Evolutionary conservation across 805 yeast species (phyloP), one percentile per base, ranked within the genome.

Genomic region (Monosporozyma solicola): DNA sequence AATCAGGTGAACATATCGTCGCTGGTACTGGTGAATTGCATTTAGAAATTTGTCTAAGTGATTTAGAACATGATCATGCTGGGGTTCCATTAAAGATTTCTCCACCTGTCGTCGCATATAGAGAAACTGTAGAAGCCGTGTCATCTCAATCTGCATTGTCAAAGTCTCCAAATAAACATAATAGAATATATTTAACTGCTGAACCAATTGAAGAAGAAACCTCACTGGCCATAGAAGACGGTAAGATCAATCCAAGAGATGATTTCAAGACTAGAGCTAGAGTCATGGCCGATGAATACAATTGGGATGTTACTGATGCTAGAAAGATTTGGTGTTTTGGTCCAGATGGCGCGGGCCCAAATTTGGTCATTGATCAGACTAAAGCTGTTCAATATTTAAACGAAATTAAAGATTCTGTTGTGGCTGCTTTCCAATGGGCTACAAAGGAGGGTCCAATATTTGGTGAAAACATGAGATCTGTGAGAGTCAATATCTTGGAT

Each of bases 321-420:
- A 90, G 99, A 87, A 92, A 92, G 94, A 94, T 92, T 74, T 92
- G 99, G 99, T 89, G 97, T 87, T 92, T 92, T 89, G 99, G 99
- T 81, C 98, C 99, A 74, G 99, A 92, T 74, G 97, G 97, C 79
- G 84, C 81, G 76, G 99, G 99, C 79, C 91, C 99, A 72, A 92
- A 92, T 83, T 78, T 94, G 73, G 97, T 92, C 73, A 95, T 92
- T 77, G 99, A 92, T 82, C 97, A 91, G 80, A 92, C 98, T 72
- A 92, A 92, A 91, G 99, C 99, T 72, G 98, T 92, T 61, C 98
- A 92, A 82, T 92, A 91, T 90, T 85, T 92, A 80, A 77, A 81
- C 76, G 99, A 92, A 83, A 94, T 94, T 84, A 92, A 92, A 87
- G 99, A 92, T 79, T 91, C 96, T 72, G 97, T 91, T 72, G 97